Conservation (phyloP, 176 grass and related monocot species). For the Elymus sibiricus region DNA sequence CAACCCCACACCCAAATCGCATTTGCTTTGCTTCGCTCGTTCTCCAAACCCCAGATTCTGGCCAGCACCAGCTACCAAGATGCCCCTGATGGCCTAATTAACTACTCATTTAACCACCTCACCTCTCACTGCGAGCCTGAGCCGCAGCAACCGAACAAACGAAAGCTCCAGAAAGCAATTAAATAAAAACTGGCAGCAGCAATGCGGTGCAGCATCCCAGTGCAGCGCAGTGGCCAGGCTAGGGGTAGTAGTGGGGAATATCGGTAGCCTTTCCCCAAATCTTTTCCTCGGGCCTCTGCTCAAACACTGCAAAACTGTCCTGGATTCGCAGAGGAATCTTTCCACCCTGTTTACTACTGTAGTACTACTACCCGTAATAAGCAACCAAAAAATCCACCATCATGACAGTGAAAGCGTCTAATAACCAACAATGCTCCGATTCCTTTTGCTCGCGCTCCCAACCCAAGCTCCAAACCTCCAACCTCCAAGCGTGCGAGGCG, state of each 20-base stretch:
- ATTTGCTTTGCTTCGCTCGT: background rate
- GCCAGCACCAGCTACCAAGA: background rate
- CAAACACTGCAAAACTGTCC: background rate
- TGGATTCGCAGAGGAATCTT: constrained; percentile 39
- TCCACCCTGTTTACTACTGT: background rate
- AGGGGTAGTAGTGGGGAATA: constrained; percentile 22
- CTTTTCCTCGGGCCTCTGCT: background rate
- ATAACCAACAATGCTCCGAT: background rate
- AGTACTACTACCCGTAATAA: too few relatives aligned
- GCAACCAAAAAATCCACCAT: background rate
- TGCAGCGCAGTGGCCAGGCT: background rate
- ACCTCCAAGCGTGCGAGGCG: background rate
- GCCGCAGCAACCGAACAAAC: background rate
- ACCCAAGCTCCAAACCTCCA: background rate
- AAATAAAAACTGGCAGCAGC: constrained; percentile 6
- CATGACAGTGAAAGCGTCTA: background rate
- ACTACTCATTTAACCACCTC: background rate
- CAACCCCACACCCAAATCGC: too few relatives aligned
- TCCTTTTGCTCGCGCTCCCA: background rate
- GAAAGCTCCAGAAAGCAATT: background rate
- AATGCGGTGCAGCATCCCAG: background rate
- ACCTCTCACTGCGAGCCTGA: background rate
- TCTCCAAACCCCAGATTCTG: background rate
- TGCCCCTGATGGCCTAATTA: background rate
- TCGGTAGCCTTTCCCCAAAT: constrained; percentile 3